Base-by-base conservation (phyloP, 352 stramenopile genomes). In the Phytopythium boreale region DNA sequence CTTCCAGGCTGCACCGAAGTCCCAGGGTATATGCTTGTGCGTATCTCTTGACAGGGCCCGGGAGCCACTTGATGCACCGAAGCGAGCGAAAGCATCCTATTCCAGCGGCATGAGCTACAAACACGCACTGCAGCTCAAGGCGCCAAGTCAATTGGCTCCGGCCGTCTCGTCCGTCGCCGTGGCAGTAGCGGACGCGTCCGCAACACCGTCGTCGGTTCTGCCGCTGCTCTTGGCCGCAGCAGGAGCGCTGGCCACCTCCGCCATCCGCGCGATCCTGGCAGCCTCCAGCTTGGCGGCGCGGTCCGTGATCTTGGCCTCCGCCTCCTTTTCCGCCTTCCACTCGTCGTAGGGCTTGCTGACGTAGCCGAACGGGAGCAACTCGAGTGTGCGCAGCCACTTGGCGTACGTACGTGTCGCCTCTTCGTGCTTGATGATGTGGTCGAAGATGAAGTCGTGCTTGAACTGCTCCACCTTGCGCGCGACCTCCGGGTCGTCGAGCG, bases 351-450 rank as follows among this genome's bases (percentile, higher is more conserved):
- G 67, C 56, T 82, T 82, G 19, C 74, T 64, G 12, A 77, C 61
- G 61, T 96, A 96, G 59, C 80, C 69, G 39, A 93, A 93, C 29
- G 87, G 86, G 58, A 94, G 65, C 19, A 72, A 53, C 41, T 88
- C 82, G 50, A 96, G 76, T 50, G 80, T 80, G 29, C 82, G 75
- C 59, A 96, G 64, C 87, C 87, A 96, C 61, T 88, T 89, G 59
- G 84, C 84, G 62, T 93, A 96, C 49, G 85, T 90, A 36, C 82
- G 85, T 41, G 87, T 89, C 15, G 64, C 49, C 19, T 86, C 73
- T 64, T 96, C 88, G 69, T 94, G 83, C 49, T 84, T 75, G 51
- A 96, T 90, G 61, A 96, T 96, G 66, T 95, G 82, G 49, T 82
- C 71, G 57, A 91, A 93, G 66, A 96, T 95, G 60, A 75, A 68